phyloP scores from a whole-genome alignment of 2,329 filamentous ascomycete species.

The Lasiodiplodia gonubiensis region DNA sequence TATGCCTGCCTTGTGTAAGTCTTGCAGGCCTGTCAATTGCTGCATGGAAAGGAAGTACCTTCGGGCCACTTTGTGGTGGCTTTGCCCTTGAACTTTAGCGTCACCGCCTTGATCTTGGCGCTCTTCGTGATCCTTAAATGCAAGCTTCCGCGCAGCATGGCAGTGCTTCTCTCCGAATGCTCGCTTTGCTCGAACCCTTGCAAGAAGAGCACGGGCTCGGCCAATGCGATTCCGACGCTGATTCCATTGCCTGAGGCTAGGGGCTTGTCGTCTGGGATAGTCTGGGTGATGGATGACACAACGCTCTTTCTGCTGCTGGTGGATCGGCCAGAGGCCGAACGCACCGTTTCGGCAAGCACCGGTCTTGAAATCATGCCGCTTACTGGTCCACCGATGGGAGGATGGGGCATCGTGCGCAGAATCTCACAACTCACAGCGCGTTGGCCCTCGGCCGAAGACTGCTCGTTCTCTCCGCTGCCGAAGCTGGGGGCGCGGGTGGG shows the following conservation, averaged over 20 bases:
- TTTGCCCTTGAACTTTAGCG: constrained; percentile 82
- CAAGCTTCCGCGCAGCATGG: constrained; percentile 83
- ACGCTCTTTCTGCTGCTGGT: constrained; percentile 36
- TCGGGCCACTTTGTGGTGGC: constrained; percentile 96
- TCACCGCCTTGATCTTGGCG: constrained; percentile 90
- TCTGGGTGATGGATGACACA: constrained; percentile 40
- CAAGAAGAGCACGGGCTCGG: constrained; percentile 80
- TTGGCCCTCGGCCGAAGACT: constrained; percentile 29
- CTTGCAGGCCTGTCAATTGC: constrained; percentile 28
- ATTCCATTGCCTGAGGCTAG: constrained; percentile 80
- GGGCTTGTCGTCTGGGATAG: constrained; percentile 64
- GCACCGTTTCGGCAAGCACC: constrained; percentile 48
- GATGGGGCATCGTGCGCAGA: constrained; percentile 49
- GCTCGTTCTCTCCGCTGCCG: constrained; percentile 3
- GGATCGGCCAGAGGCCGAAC: constrained; percentile 42
- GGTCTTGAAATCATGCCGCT: constrained; percentile 48
- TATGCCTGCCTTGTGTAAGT: constrained; percentile 63
- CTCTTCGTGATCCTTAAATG: constrained; percentile 84
- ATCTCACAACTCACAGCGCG: constrained; percentile 36
- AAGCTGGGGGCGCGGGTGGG: constrained; percentile 36
- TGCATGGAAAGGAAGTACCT: constrained; percentile 52
- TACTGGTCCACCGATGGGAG: constrained; percentile 48
- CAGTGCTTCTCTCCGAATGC: constrained; percentile 68
- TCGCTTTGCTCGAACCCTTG: constrained; percentile 78
- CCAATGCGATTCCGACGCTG: constrained; percentile 73